A percentile compares a stretch with the other conserved stretches of the same genome.
phyloP scores from a whole-genome alignment of 768 basidiomycete genomes.

The Collybiopsis confluens region DNA sequence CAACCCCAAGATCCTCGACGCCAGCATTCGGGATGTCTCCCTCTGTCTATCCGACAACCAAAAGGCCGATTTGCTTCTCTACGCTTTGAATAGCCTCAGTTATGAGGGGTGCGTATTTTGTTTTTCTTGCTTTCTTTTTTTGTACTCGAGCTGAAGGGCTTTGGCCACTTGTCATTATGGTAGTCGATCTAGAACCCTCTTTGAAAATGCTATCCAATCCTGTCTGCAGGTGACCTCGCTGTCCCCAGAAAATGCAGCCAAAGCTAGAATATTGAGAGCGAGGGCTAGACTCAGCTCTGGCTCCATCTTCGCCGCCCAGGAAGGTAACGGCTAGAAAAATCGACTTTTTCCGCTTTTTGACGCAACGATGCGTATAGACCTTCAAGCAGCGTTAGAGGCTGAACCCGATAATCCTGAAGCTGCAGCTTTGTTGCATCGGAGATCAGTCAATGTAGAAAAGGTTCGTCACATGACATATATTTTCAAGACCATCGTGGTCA shows the following conservation, averaged over 20 bases:
- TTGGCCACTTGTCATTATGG: neutral
- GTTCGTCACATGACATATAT: constrained; percentile 25
- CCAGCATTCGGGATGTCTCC: constrained; percentile 67
- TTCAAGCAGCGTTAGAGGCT: constrained; percentile 57
- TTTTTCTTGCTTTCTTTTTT: neutral
- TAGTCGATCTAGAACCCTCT: constrained; percentile 54
- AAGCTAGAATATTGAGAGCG: constrained; percentile 64
- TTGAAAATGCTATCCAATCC: constrained; percentile 75
- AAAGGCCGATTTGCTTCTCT: constrained; percentile 67
- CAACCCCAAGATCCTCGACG: constrained; percentile 75
- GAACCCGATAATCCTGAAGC: constrained; percentile 73
- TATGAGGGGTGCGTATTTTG: constrained; percentile 51
- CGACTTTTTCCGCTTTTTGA: neutral
- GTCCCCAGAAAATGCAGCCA: constrained; percentile 46
- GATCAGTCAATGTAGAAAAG: constrained; percentile 54
- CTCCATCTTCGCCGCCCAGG: constrained; percentile 56
- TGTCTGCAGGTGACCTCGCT: constrained; percentile 56
- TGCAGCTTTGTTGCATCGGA: constrained; percentile 51
- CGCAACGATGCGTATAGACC: constrained; percentile 35
- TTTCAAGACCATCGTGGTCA: neutral
- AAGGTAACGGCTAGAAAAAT: constrained; percentile 40
- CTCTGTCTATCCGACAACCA: constrained; percentile 55
- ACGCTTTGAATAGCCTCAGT: constrained; percentile 80
- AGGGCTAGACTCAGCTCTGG: constrained; percentile 60
- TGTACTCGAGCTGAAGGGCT: neutral